These are phyloP conservation scores for Phytophthora cryptogea DNA, from an alignment of 352 stramenopile species.

Conservation along the genomic window DNA sequence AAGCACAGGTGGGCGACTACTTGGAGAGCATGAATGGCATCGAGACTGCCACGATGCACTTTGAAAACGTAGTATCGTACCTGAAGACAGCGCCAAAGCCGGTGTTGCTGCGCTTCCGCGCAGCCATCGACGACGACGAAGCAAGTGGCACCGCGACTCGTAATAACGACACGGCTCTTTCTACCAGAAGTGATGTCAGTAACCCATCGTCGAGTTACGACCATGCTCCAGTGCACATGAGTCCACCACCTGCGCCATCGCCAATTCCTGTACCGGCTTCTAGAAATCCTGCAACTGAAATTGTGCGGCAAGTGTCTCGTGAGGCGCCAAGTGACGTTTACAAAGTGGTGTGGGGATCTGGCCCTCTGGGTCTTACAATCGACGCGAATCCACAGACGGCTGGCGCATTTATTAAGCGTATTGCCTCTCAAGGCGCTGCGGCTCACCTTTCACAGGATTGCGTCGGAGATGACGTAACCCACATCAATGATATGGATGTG, in stretches of 20 bases:
- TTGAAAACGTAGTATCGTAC: constrained; percentile 83
- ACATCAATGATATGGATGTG: constrained; percentile 90
- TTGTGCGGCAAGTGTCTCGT: constrained; percentile 43
- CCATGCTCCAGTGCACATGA: constrained; percentile 25
- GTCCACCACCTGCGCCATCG: constrained; percentile 15
- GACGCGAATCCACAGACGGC: constrained; percentile 61
- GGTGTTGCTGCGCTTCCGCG: constrained; percentile 70
- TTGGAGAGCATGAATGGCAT: constrained; percentile 86
- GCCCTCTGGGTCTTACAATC: constrained; percentile 80
- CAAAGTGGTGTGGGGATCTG: constrained; percentile 80
- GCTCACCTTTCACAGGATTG: constrained; percentile 81
- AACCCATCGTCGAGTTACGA: constrained; percentile 33
- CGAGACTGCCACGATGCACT: constrained; percentile 65
- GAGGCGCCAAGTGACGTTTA: constrained; percentile 57
- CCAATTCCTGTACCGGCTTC: constrained; percentile 22
- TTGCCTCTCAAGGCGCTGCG: constrained; percentile 70
- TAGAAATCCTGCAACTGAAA: constrained; percentile 24
- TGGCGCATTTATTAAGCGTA: constrained; percentile 86
- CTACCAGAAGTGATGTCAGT: constrained; percentile 27
- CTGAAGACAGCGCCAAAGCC: constrained; percentile 84
- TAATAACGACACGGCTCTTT: constrained; percentile 40
- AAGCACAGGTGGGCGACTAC: constrained; percentile 80
- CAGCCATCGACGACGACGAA: constrained; percentile 45
- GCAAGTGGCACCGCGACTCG: constrained; percentile 30
- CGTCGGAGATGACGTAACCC: constrained; percentile 77